Conservation (phyloP, 306 rosid genomes). For the Cucurbita moschata region DNA sequence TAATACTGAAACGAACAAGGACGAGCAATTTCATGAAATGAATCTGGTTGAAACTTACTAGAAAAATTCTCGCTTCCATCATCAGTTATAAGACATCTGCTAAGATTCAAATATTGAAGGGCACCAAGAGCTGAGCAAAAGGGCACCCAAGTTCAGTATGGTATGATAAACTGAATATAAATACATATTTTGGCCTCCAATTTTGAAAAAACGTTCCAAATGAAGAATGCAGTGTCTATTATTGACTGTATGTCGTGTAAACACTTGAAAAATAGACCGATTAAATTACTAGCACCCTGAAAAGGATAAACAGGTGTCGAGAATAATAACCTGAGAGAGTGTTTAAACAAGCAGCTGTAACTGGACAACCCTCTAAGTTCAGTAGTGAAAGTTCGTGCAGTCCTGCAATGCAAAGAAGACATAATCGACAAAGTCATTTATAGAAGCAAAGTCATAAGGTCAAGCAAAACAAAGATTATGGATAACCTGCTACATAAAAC, state of each 20-base stretch:
- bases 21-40: conserved; percentile 1
- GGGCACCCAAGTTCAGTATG: not conserved
- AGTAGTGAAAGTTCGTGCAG: conserved; percentile 54
- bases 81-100: conserved; percentile 53
- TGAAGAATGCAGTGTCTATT: not conserved
- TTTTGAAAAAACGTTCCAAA: not conserved
- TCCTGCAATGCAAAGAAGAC: conserved; percentile 37
- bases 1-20: not conserved
- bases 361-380: conserved; percentile 89
- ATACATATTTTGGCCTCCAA: not conserved
- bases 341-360: conserved; percentile 70
- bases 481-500: not conserved
- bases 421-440: not conserved
- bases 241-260: not conserved
- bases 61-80: conserved; percentile 56
- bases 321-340: conserved; percentile 65
- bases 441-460: not conserved
- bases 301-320: not conserved
- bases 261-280: not conserved
- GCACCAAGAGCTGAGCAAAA: conserved; percentile 49
- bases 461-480: conserved; percentile 1
- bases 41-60: conserved; percentile 39
- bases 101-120: conserved; percentile 64
- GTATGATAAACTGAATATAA: not conserved
- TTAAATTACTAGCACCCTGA: not conserved